Evolutionary conservation across 257 asterid species (phyloP).

Genomic region (Lycium barbarum): DNA sequence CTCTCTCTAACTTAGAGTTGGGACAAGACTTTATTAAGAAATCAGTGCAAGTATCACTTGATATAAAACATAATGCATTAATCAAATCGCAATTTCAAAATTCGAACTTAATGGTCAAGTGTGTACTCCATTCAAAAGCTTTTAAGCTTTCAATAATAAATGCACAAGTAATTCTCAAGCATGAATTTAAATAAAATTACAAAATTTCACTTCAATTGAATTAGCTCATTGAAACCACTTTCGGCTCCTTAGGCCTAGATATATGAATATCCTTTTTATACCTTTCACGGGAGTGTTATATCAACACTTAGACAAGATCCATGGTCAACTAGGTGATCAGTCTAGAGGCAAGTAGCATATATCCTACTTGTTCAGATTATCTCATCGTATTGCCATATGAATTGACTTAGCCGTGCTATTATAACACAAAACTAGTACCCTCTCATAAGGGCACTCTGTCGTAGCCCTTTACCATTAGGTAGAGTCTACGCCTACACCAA

Average conservation of each 20-base stretch:
- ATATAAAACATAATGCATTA: not conserved
- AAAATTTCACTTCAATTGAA: not conserved
- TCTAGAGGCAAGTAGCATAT: not conserved
- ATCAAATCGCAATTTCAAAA: not conserved
- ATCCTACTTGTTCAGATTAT: not conserved
- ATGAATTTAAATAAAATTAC: not conserved
- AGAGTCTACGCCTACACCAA: not conserved
- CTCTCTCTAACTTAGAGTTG: not conserved
- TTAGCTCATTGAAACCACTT: not conserved
- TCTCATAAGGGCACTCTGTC: not conserved
- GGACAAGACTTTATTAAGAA: not conserved
- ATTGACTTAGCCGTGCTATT: not conserved
- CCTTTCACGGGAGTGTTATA: not conserved
- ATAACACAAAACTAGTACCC: not conserved
- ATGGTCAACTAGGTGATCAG: not conserved
- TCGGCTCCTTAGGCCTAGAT: not conserved
- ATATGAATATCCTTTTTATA: not conserved
- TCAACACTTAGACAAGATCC: not conserved
- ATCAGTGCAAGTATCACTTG: not conserved
- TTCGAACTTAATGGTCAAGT: not conserved
- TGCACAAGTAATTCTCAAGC: not conserved
- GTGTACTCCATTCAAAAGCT: not conserved
- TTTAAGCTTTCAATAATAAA: not conserved
- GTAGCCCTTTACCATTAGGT: not conserved
- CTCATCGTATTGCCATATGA: not conserved